These are phyloP conservation scores for Polygonum maritimum DNA, from an alignment of 148 eudicot genomes.

Conservation along the genomic window DNA sequence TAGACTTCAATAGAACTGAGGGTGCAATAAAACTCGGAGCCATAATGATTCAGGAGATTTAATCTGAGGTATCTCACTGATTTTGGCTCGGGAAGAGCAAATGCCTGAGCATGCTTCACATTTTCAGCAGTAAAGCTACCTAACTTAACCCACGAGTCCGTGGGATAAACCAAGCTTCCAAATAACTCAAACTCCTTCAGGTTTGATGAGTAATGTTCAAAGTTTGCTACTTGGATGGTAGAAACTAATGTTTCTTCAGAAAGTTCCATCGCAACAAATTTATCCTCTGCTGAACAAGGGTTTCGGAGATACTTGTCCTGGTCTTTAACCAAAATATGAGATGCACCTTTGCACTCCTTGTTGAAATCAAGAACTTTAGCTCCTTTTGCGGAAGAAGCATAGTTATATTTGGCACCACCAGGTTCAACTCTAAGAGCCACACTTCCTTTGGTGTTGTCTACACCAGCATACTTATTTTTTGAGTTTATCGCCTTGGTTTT, in stretches of 20 bases:
- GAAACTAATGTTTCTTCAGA: constrained; percentile 91
- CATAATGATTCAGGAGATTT: constrained; percentile 71
- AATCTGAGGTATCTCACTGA: constrained; percentile 82
- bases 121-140: constrained; percentile 85
- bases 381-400: constrained; percentile 84
- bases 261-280: constrained; percentile 80
- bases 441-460: constrained; percentile 38
- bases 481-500: constrained; percentile 67
- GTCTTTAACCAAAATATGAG: constrained; percentile 70
- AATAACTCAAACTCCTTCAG: constrained; percentile 74
- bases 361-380: constrained; percentile 82
- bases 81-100: constrained; percentile 71
- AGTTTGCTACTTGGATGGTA: constrained; percentile 71
- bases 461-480: constrained; percentile 30
- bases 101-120: constrained; percentile 73
- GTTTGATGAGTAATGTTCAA: constrained; percentile 88
- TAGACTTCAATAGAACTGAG: constrained; percentile 77
- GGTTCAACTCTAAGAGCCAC: constrained; percentile 77
- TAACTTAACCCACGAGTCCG: constrained; percentile 63
- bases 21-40: constrained; percentile 89
- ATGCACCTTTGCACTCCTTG: constrained; percentile 89
- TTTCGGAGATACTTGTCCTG: constrained; percentile 90
- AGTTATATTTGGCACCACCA: constrained; percentile 83
- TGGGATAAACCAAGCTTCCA: constrained; percentile 79
- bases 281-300: constrained; percentile 91